Percentiles rank a stretch among this genome's conserved stretches.
These are phyloP conservation scores for Darksidea phi DNA, from an alignment of 495 filamentous ascomycete species.

Conservation along the genomic window DNA sequence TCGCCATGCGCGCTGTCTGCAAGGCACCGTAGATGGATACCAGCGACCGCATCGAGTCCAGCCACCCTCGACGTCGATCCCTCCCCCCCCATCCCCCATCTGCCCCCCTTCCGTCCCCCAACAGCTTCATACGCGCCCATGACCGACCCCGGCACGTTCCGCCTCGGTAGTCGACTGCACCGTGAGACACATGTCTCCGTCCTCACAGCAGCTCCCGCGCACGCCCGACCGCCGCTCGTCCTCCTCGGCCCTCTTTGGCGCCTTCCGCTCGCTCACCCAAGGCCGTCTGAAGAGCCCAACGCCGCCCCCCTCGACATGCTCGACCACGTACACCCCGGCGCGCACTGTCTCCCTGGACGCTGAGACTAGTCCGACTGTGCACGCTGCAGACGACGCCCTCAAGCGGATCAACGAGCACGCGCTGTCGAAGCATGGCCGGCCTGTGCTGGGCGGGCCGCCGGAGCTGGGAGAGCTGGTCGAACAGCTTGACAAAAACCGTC, in stretches of 20 bases:
- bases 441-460: slow-evolving; percentile 20
- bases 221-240: slow-evolving; percentile 36
- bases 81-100: not conserved
- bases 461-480: slow-evolving; percentile 25
- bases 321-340: slow-evolving; percentile 13
- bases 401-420: not conserved
- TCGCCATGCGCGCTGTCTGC: no score
- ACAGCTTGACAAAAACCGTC: slow-evolving; percentile 22
- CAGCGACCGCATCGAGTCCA: no score
- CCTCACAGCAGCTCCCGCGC: slow-evolving; percentile 26
- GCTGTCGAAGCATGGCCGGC: not conserved
- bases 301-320: slow-evolving; percentile 19
- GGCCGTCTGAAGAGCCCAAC: slow-evolving; percentile 27
- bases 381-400: not conserved
- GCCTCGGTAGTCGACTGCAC: not conserved
- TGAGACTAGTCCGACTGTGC: not conserved
- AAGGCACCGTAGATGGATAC: no score
- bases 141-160: not conserved
- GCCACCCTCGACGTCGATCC: no score
- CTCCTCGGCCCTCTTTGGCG: slow-evolving; percentile 29
- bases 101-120: not conserved
- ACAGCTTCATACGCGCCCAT: not conserved
- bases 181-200: slow-evolving; percentile 33
- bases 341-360: slow-evolving; percentile 12
- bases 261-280: slow-evolving; percentile 32